Percentiles rank a stretch among this genome's conserved stretches.
Evolutionary conservation across 2,329 filamentous ascomycete species (phyloP).

Genomic region (Fusarium albidum): DNA sequence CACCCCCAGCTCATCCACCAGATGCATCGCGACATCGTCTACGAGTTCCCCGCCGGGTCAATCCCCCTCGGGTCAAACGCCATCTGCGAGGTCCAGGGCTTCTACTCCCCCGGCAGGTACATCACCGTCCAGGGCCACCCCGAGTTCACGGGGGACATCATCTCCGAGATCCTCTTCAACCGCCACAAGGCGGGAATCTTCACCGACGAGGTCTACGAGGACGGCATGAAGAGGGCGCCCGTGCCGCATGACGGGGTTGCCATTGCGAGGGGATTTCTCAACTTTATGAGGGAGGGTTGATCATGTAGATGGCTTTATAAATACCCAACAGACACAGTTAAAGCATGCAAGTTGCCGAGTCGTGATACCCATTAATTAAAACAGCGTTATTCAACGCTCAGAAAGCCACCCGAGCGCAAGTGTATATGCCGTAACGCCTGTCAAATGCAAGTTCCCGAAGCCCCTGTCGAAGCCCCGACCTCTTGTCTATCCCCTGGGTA

Average conservation of each 20-base stretch:
- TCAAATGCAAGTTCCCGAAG: conserved; percentile 22
- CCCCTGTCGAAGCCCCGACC: neutral
- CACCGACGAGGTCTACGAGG: conserved; percentile 71
- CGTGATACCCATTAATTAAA: conserved; percentile 1
- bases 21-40: conserved; percentile 57
- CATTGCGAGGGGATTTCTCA: conserved; percentile 77
- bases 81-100: conserved; percentile 52
- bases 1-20: conserved; percentile 52
- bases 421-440: conserved; percentile 25
- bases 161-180: conserved; percentile 50
- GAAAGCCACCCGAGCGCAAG: conserved; percentile 5
- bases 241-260: conserved; percentile 81
- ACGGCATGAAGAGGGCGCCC: conserved; percentile 71
- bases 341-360: neutral
- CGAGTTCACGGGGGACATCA: conserved; percentile 52
- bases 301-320: no score
- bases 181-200: conserved; percentile 75
- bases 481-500: conserved; percentile 30
- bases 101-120: conserved; percentile 50
- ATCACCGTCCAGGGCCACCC: conserved; percentile 59
- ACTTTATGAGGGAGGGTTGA: conserved; percentile 71
- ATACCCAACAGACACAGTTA: neutral
- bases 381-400: neutral
- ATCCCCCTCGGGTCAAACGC: conserved; percentile 52
- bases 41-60: conserved; percentile 49